Base-by-base conservation (phyloP, 2,329 filamentous ascomycete genomes). In the Tolypocladium amazonense region DNA sequence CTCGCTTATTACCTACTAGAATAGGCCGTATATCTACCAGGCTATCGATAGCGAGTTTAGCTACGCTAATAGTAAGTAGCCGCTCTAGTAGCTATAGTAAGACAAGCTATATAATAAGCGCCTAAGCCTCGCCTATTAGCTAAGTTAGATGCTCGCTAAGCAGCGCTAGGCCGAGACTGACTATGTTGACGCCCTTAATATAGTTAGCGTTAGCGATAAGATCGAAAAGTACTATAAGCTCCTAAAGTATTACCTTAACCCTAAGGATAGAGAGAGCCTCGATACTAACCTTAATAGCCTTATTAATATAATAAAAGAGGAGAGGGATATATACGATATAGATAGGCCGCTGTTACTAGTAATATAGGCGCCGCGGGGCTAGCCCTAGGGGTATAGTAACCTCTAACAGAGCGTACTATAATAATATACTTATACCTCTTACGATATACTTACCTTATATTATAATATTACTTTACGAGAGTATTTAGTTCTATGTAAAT, bases 181-280 rank as follows among this genome's bases (percentile, higher is more conserved):
- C 61, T 90, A 91, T 63, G 84, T 89, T 47, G 80, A 85, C 57
- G 87, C 87, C 15, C 76, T 90, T 53, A 83, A 82, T 52, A 81
- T 86, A 63, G 86, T 88, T 12, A 88, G 88, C 50, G 85, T 87
- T 43, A 85, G 87, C 41, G 87, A 90, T 71, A 86, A 86, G 69
- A 88, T 89, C 64, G 86, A 87, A 65, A 85, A 87, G 70, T 93
- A 92, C 71, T 81, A 88, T 62, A 81, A 81, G 59, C 78, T 92
- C 37, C 82, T 91, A 38, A 83, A 83, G 61, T 82, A 82, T 61
- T 90, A 88, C 61, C 76, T 92, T 33, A 86, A 87, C 33, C 80
- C 86, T 20, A 80, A 83, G 65, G 87, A 89, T 56, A 79, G 79
- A 60, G 86, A 89, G 64, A 86, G 84, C 63, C 80, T 91, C 41